Evolutionary conservation across 225 moss, liverwort and hornwort genomes (phyloP).

Genomic region (Antitrichia curtipendula): DNA sequence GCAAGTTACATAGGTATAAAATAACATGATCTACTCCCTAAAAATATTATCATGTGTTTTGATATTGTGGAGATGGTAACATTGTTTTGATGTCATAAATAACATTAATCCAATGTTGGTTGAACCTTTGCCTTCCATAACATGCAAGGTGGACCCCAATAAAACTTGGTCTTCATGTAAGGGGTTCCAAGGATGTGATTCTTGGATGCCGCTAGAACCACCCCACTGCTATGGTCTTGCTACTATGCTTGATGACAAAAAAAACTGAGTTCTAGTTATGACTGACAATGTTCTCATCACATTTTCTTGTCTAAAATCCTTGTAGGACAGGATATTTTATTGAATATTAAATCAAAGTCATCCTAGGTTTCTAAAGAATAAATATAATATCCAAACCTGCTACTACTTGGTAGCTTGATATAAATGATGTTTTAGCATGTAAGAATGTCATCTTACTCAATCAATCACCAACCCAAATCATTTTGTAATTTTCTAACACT

Average conservation of each 20-base stretch:
- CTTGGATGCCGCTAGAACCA: neutral
- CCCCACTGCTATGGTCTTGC: rapidly evolving
- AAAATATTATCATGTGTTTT: neutral
- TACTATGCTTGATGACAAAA: neutral
- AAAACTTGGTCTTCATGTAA: neutral
- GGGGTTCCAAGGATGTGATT: rapidly evolving
- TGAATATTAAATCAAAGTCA: neutral
- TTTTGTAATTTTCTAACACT: neutral
- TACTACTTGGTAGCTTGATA: neutral
- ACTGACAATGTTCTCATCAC: rapidly evolving
- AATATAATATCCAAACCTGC: neutral
- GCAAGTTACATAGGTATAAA: neutral
- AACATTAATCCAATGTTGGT: neutral
- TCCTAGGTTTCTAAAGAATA: rapidly evolving
- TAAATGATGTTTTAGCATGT: neutral
- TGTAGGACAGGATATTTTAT: neutral
- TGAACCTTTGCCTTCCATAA: neutral
- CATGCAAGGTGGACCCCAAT: rapidly evolving
- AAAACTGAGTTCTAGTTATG: no score
- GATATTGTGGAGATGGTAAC: neutral
- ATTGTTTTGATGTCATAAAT: no score
- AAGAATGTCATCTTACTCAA: neutral
- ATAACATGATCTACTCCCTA: neutral
- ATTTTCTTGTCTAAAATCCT: rapidly evolving
- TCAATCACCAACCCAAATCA: neutral